A percentile compares a stretch with the other conserved stretches of the same genome.
These are phyloP conservation scores for Tanacetum coccineum DNA, from an alignment of 129 eudicot genomes.

Conservation along the genomic window DNA sequence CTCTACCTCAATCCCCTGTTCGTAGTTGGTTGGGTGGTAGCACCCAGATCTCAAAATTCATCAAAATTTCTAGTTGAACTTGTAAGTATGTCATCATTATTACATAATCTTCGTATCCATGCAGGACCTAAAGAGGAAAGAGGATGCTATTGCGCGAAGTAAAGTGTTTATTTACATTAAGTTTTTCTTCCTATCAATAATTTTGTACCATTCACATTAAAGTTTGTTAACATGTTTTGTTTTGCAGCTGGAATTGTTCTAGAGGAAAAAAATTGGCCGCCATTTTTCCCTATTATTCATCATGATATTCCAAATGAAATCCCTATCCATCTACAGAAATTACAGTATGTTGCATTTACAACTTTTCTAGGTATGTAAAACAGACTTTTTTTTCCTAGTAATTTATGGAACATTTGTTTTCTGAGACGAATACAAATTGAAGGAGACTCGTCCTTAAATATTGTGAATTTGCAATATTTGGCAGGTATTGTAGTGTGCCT, in stretches of 20 bases:
- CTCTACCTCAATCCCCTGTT: background rate
- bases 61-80: too few relatives aligned
- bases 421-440: background rate
- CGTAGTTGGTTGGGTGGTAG: too few relatives aligned
- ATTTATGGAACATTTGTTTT: background rate
- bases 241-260: slow-evolving; percentile 91
- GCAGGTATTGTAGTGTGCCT: slow-evolving; percentile 73
- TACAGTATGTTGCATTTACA: slow-evolving; percentile 95
- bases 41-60: too few relatives aligned
- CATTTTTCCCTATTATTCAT: slow-evolving; percentile 87
- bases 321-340: slow-evolving; percentile 80
- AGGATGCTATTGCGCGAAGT: slow-evolving; percentile 86
- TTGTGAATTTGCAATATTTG: slow-evolving; percentile 9
- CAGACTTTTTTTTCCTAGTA: background rate
- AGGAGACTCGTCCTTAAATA: background rate
- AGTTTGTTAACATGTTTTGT: background rate
- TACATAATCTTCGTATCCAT: slow-evolving; percentile 14
- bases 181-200: background rate
- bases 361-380: slow-evolving; percentile 69
- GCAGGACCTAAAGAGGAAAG: slow-evolving; percentile 91
- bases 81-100: background rate
- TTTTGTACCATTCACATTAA: slow-evolving; percentile 9
- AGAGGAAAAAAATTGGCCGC: slow-evolving; percentile 95
- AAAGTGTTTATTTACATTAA: slow-evolving; percentile 13
- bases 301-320: slow-evolving; percentile 93